Evolutionary conservation across 495 filamentous ascomycete species (phyloP).

Genomic region (Annulohypoxylon stygium): DNA sequence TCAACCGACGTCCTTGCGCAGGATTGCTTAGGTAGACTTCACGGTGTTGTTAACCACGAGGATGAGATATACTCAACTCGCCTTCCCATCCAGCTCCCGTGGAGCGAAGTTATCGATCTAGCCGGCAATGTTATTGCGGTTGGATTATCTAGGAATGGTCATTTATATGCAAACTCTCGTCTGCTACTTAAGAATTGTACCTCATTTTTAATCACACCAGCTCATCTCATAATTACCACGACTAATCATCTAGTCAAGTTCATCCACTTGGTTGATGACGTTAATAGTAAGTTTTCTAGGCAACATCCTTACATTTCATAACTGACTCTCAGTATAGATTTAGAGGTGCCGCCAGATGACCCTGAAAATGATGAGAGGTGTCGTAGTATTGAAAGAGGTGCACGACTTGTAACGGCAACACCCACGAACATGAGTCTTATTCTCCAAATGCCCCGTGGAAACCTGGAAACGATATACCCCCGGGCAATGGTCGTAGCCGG

Average conservation of each 20-base stretch:
- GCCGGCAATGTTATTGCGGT: conserved; percentile 63
- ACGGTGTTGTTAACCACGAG: conserved; percentile 50
- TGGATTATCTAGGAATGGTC: conserved; percentile 77
- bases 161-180: conserved; percentile 81
- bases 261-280: conserved; percentile 76
- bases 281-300: conserved; percentile 67
- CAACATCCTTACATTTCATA: conserved; percentile 1
- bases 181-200: conserved; percentile 87
- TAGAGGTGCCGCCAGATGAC: conserved; percentile 87
- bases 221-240: conserved; percentile 91
- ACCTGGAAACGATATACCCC: conserved; percentile 94
- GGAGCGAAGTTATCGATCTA: conserved; percentile 61
- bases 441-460: conserved; percentile 94
- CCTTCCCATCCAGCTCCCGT: conserved; percentile 65
- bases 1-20: conserved; percentile 55
- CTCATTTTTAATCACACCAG: conserved; percentile 84
- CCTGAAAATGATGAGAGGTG: conserved; percentile 94
- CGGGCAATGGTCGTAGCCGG: conserved; percentile 92
- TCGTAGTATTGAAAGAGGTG: conserved; percentile 90
- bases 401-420: conserved; percentile 87
- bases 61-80: conserved; percentile 49
- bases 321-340: conserved; percentile 61
- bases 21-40: conserved; percentile 55
- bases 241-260: conserved; percentile 93
- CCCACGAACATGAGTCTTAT: conserved; percentile 85